Percentiles rank a stretch among this genome's conserved stretches.
These are phyloP conservation scores for Hypoxylon sp. DNA, from an alignment of 2,329 filamentous ascomycete species.

Conservation along the genomic window DNA sequence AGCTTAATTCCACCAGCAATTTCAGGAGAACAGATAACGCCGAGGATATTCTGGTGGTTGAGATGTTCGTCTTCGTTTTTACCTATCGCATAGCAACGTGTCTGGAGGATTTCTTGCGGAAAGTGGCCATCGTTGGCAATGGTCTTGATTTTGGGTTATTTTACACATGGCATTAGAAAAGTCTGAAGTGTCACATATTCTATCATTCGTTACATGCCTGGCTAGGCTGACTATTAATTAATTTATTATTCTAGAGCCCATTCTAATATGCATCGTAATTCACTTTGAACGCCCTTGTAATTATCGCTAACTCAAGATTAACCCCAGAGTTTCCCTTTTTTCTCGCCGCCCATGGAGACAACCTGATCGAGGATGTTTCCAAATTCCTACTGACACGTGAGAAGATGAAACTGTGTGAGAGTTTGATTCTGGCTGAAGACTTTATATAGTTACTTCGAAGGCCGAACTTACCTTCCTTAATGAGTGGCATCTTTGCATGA, in stretches of 20 bases:
- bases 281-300: too few relatives aligned
- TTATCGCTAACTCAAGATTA: too few relatives aligned
- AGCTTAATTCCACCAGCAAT: neutral
- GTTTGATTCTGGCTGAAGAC: neutral
- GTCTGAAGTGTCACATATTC: neutral
- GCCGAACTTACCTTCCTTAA: neutral
- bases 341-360: neutral
- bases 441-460: neutral
- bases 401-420: neutral
- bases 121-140: conserved; percentile 12
- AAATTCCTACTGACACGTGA: conserved; percentile 9
- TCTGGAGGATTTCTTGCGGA: neutral
- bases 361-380: conserved; percentile 18
- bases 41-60: neutral
- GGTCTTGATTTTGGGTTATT: conserved; percentile 2
- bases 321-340: conserved; percentile 2
- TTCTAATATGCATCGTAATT: too few relatives aligned
- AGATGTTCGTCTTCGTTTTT: neutral
- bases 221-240: neutral
- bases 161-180: neutral
- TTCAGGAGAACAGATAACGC: neutral
- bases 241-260: neutral
- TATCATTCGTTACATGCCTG: conserved; percentile 1
- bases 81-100: neutral
- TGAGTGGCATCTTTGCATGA: too few relatives aligned